A percentile compares a stretch with the other conserved stretches of the same genome.
These are phyloP conservation scores for Eutrema japonicum DNA, from an alignment of 345 rosid genomes.

Conservation along the genomic window DNA sequence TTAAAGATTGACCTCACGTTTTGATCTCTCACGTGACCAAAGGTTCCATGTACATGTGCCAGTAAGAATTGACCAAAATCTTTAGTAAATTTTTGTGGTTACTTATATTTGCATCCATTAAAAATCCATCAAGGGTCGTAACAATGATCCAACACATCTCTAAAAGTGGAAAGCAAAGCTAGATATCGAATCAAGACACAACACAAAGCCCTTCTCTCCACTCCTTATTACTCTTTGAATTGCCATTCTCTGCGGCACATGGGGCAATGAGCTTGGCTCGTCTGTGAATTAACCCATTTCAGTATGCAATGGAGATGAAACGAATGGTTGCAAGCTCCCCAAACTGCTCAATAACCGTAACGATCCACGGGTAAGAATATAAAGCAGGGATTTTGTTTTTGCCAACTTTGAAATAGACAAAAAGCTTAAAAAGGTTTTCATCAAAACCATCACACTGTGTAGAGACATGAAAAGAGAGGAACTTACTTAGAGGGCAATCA, in stretches of 20 bases:
- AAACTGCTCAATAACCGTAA: slow-evolving; percentile 49
- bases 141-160: not conserved
- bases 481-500: slow-evolving; percentile 88
- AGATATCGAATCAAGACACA: not conserved
- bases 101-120: not conserved
- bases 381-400: not conserved
- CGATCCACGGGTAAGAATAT: slow-evolving; percentile 2
- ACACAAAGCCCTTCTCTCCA: slow-evolving; percentile 2
- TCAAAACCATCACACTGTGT: not conserved
- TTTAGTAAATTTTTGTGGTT: not conserved
- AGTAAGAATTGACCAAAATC: not conserved
- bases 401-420: not conserved
- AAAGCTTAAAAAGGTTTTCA: not conserved
- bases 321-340: slow-evolving; percentile 80
- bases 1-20: not conserved
- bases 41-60: not conserved
- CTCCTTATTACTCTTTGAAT: slow-evolving; percentile 55
- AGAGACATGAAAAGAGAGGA: slow-evolving; percentile 4
- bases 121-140: slow-evolving; percentile 3
- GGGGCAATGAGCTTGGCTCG: slow-evolving; percentile 91
- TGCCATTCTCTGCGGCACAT: slow-evolving; percentile 93
- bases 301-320: slow-evolving; percentile 96
- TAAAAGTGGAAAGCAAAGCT: slow-evolving; percentile 9
- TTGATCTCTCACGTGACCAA: not conserved
- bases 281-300: slow-evolving; percentile 96